Evolutionary conservation across 2,329 filamentous ascomycete genomes (phyloP).

Genomic region (Fusarium avenaceum): DNA sequence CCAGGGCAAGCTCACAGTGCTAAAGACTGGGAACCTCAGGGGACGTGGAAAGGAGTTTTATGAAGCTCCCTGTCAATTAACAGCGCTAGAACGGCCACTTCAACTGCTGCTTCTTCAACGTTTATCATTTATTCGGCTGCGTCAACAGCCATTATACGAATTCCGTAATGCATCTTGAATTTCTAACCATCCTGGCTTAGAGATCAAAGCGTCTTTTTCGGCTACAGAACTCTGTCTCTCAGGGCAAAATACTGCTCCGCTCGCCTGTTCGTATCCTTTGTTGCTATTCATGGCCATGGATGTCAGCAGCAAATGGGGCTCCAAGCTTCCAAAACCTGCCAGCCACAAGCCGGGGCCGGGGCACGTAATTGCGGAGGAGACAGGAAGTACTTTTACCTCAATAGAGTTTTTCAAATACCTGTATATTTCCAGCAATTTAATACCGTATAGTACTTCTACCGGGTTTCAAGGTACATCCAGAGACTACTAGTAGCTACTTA

Average conservation of each 20-base stretch:
- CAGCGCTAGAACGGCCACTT: constrained; percentile 26
- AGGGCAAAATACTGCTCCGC: background rate
- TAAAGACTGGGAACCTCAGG: constrained; percentile 15
- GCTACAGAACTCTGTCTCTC: constrained; percentile 7
- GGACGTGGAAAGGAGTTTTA: constrained; percentile 20
- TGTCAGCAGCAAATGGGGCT: background rate
- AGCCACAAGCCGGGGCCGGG: constrained; percentile 28
- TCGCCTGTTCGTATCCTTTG: constrained; percentile 8
- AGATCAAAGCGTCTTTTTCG: constrained; percentile 20
- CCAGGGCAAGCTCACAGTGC: constrained; percentile 35
- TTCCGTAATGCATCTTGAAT: background rate
- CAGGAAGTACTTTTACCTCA: constrained; percentile 6
- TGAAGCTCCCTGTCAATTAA: constrained; percentile 20
- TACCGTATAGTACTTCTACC: constrained; percentile 12
- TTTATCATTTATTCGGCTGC: constrained; percentile 3
- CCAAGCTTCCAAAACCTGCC: constrained; percentile 11
- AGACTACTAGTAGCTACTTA: background rate
- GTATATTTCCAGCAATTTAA: constrained; percentile 18
- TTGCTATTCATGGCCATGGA: constrained; percentile 38
- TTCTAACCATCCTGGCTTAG: constrained; percentile 3
- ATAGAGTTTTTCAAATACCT: background rate
- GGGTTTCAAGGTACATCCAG: constrained; percentile 21
- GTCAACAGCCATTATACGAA: background rate
- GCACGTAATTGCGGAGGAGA: constrained; percentile 13
- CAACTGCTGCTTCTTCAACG: background rate